These are phyloP conservation scores for Podaxis rugospora DNA, from an alignment of 768 basidiomycete species.

Conservation along the genomic window DNA sequence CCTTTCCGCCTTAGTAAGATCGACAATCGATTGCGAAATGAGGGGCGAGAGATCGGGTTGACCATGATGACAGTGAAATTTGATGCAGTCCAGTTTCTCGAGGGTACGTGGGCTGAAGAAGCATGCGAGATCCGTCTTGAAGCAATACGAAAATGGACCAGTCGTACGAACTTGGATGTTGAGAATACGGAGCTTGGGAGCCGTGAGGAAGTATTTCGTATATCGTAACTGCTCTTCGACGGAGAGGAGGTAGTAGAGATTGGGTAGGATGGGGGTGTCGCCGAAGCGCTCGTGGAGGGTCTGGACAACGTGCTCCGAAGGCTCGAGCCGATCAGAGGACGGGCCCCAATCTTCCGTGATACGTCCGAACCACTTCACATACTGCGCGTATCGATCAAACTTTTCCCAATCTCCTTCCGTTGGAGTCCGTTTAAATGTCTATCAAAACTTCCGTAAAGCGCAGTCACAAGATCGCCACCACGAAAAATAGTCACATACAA, in stretches of 20 bases:
- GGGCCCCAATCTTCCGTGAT: conserved; percentile 1
- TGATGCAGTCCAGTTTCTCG: neutral
- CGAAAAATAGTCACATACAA: neutral
- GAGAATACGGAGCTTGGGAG: neutral
- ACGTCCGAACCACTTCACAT: neutral
- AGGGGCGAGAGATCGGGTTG: neutral
- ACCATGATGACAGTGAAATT: neutral
- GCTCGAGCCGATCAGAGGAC: neutral
- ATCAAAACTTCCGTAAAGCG: neutral
- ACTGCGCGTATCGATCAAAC: neutral
- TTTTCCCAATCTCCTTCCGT: neutral
- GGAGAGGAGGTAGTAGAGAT: neutral
- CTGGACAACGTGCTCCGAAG: neutral
- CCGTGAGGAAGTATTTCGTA: neutral
- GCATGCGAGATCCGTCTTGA: neutral
- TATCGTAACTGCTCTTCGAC: neutral
- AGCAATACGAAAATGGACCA: neutral
- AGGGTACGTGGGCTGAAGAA: neutral
- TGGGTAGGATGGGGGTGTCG: neutral
- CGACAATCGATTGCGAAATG: neutral
- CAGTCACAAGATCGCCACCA: too few species aligned
- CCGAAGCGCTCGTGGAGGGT: neutral
- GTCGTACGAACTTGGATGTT: neutral
- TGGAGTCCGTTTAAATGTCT: neutral
- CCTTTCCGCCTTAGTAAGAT: neutral